phyloP scores from a whole-genome alignment of 2,329 filamentous ascomycete species.

The Aspergillus udagawae region DNA sequence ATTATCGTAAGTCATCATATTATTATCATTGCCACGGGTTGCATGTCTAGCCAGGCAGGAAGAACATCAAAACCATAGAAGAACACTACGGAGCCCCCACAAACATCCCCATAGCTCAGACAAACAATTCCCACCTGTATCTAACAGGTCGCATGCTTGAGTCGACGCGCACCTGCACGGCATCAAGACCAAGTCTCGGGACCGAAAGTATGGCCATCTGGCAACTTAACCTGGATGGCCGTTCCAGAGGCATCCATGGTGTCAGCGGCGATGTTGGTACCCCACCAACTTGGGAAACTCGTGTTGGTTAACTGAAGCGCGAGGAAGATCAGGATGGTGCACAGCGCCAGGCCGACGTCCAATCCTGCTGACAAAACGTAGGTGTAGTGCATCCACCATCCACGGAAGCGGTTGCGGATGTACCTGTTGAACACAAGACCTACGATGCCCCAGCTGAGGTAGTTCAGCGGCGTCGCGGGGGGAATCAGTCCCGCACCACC shows the following conservation, averaged over 20 bases:
- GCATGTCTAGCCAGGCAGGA: neutral
- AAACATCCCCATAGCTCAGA: neutral
- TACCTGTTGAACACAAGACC: conserved; percentile 66
- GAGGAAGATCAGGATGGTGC: conserved; percentile 67
- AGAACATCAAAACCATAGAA: neutral
- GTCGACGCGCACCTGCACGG: neutral
- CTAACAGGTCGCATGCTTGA: neutral
- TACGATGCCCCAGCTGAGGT: conserved; percentile 65
- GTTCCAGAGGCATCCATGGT: conserved; percentile 61
- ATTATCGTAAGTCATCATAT: neutral
- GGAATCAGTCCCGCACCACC: conserved; percentile 62
- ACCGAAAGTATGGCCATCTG: conserved; percentile 58
- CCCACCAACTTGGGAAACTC: conserved; percentile 63
- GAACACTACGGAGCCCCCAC: neutral
- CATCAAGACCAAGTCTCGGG: conserved; percentile 36
- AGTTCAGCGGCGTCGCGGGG: conserved; percentile 67
- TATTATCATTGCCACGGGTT: neutral
- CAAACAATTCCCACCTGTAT: neutral
- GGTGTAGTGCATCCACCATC: conserved; percentile 77
- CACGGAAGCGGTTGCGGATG: conserved; percentile 61
- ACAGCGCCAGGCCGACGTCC: conserved; percentile 63
- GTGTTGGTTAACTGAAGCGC: conserved; percentile 59
- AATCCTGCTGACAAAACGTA: conserved; percentile 69
- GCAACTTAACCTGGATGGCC: conserved; percentile 54
- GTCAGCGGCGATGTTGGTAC: conserved; percentile 54